These are phyloP conservation scores for Penicillium frequentans DNA, from an alignment of 2,329 filamentous ascomycete genomes.

Conservation along the genomic window DNA sequence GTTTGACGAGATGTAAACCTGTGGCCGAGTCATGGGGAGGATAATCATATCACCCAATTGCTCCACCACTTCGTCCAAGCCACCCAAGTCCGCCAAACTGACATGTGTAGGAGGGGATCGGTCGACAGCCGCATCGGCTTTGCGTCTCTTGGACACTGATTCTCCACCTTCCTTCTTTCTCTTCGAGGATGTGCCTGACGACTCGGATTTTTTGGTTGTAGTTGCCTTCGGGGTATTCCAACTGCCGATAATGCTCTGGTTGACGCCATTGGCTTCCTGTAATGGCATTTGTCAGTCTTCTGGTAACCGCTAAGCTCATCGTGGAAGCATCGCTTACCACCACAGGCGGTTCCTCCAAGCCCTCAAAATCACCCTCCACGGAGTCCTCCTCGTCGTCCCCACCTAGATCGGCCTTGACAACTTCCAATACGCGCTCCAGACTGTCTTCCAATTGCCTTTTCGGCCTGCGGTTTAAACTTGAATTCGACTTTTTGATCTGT, in stretches of 20 bases:
- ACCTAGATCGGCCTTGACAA: slow-evolving; percentile 66
- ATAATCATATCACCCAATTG: slow-evolving; percentile 71
- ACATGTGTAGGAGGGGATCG: slow-evolving; percentile 66
- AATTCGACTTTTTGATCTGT: slow-evolving; percentile 81
- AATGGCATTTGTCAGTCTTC: background rate
- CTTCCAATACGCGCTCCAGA: slow-evolving; percentile 76
- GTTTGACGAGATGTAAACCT: slow-evolving; percentile 64
- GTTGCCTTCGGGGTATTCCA: slow-evolving; percentile 49
- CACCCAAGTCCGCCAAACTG: slow-evolving; percentile 71
- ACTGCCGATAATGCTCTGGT: slow-evolving; percentile 62
- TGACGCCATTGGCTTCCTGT: slow-evolving; percentile 62
- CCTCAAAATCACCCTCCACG: slow-evolving; percentile 53
- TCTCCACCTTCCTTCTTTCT: slow-evolving; percentile 65
- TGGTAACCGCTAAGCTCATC: background rate
- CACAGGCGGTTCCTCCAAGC: slow-evolving; percentile 41
- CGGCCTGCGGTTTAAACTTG: slow-evolving; percentile 76
- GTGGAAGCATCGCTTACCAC: slow-evolving; percentile 25
- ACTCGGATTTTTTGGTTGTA: slow-evolving; percentile 30
- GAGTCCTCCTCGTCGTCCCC: slow-evolving; percentile 54
- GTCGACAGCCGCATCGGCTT: slow-evolving; percentile 58
- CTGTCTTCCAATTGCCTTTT: slow-evolving; percentile 81
- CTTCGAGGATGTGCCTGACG: slow-evolving; percentile 43
- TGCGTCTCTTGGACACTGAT: slow-evolving; percentile 65
- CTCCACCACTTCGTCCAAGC: slow-evolving; percentile 69
- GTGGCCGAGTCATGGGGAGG: slow-evolving; percentile 68